Percentiles rank a stretch among this genome's conserved stretches.
Conservation (phyloP, 78 protist species). For the Polysphondylium violaceum region DNA sequence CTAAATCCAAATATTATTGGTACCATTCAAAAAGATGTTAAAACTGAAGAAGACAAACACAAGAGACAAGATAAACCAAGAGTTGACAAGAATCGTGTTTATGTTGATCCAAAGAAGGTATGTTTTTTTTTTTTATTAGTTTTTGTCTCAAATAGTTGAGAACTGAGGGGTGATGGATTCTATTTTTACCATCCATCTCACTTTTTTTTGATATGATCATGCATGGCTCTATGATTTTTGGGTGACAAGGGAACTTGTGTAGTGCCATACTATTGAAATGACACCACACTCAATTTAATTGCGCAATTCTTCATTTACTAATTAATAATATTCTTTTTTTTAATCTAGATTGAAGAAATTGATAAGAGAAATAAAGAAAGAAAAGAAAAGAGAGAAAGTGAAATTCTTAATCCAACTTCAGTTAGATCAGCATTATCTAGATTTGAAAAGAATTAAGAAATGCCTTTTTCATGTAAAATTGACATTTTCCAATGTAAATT, state of each 20-base stretch:
- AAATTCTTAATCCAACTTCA: conserved; percentile 31
- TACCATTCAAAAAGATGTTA: conserved; percentile 32
- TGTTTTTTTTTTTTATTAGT: too few relatives aligned
- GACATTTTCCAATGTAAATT: too few relatives aligned
- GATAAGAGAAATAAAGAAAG: conserved; percentile 7
- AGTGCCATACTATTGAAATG: too few relatives aligned
- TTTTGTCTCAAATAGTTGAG: too few relatives aligned
- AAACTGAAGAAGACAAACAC: conserved; percentile 46
- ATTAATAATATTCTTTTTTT: too few relatives aligned
- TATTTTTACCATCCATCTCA: too few relatives aligned
- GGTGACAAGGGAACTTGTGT: too few relatives aligned
- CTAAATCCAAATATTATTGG: conserved; percentile 67
- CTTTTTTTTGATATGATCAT: too few relatives aligned
- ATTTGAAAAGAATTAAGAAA: conserved; percentile 33
- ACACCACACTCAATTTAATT: too few relatives aligned
- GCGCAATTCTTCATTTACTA: too few relatives aligned
- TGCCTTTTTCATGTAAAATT: neutral
- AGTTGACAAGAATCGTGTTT: conserved; percentile 21
- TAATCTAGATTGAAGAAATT: conserved; percentile 2
- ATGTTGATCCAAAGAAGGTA: conserved; percentile 31
- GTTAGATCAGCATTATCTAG: conserved; percentile 56
- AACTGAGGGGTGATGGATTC: too few relatives aligned
- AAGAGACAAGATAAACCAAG: conserved; percentile 1
- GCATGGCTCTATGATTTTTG: too few relatives aligned
- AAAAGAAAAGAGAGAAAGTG: conserved; percentile 22